phyloP scores from a whole-genome alignment of 2,329 filamentous ascomycete species.

The Hypoxylon sp. region DNA sequence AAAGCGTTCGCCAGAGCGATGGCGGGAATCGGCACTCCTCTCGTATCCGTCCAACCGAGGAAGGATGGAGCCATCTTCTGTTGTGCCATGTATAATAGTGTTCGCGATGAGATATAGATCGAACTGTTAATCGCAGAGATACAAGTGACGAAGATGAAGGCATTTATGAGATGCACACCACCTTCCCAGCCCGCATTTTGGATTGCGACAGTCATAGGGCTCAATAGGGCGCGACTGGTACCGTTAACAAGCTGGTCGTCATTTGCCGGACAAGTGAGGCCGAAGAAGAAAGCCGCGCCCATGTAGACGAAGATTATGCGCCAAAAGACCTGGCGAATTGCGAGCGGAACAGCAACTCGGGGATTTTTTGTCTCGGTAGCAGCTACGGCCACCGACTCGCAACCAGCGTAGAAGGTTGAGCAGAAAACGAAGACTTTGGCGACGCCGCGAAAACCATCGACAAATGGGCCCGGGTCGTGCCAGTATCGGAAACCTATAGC shows the following conservation, averaged over 20 bases:
- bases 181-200: conserved; percentile 80
- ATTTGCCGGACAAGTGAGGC: conserved; percentile 80
- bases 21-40: conserved; percentile 72
- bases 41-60: conserved; percentile 75
- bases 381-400: conserved; percentile 70
- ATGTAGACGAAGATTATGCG: conserved; percentile 76
- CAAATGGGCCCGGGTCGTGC: conserved; percentile 78
- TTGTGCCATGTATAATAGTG: conserved; percentile 82
- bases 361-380: conserved; percentile 74
- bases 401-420: conserved; percentile 79
- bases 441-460: conserved; percentile 76
- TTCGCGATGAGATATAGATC: conserved; percentile 83
- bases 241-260: conserved; percentile 74
- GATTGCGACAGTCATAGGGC: conserved; percentile 81
- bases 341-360: conserved; percentile 67
- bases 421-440: conserved; percentile 78
- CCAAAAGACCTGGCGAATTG: conserved; percentile 73
- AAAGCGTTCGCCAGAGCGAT: conserved; percentile 79
- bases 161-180: conserved; percentile 83
- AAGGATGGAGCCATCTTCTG: conserved; percentile 78
- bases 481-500: conserved; percentile 79
- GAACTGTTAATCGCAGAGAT: conserved; percentile 80
- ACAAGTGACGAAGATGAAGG: conserved; percentile 81
- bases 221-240: conserved; percentile 74
- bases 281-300: conserved; percentile 81